Evolutionary conservation across 2,329 filamentous ascomycete species (phyloP).

Genomic region (Aspergillus glaucus): DNA sequence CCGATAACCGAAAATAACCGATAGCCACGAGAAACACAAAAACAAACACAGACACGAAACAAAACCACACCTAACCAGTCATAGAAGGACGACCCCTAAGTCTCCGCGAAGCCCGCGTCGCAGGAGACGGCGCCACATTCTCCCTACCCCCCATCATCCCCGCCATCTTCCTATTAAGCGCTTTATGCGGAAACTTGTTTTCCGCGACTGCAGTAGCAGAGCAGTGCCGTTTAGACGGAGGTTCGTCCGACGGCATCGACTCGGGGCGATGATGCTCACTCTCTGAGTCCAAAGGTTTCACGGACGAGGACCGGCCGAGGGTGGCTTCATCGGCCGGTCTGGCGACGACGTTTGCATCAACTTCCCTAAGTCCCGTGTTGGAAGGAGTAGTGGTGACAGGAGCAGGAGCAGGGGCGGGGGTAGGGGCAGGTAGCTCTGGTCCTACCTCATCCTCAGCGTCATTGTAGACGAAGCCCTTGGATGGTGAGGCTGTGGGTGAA

Average conservation of each 20-base stretch:
- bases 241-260: background rate
- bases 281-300: background rate
- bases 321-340: slow-evolving; percentile 20
- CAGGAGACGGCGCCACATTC: slow-evolving; percentile 30
- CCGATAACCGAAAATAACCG: slow-evolving; percentile 9
- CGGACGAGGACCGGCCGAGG: slow-evolving; percentile 6
- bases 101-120: slow-evolving; percentile 17
- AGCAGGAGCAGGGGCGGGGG: no score
- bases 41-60: slow-evolving; percentile 4
- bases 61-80: background rate
- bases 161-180: slow-evolving; percentile 32
- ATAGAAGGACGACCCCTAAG: slow-evolving; percentile 24
- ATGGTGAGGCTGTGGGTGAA: slow-evolving; percentile 35
- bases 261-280: no score
- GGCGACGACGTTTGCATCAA: slow-evolving; percentile 44
- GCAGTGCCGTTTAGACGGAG: slow-evolving; percentile 23
- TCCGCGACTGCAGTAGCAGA: slow-evolving; percentile 23
- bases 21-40: slow-evolving; percentile 4
- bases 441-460: slow-evolving; percentile 39
- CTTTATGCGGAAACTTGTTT: slow-evolving; percentile 40
- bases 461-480: slow-evolving; percentile 49
- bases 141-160: slow-evolving; percentile 42
- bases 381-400: slow-evolving; percentile 23
- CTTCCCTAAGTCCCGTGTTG: slow-evolving; percentile 45
- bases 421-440: slow-evolving; percentile 22